Evolutionary conservation across 2,329 filamentous ascomycete genomes (phyloP).

Genomic region (Fusarium chaquense): DNA sequence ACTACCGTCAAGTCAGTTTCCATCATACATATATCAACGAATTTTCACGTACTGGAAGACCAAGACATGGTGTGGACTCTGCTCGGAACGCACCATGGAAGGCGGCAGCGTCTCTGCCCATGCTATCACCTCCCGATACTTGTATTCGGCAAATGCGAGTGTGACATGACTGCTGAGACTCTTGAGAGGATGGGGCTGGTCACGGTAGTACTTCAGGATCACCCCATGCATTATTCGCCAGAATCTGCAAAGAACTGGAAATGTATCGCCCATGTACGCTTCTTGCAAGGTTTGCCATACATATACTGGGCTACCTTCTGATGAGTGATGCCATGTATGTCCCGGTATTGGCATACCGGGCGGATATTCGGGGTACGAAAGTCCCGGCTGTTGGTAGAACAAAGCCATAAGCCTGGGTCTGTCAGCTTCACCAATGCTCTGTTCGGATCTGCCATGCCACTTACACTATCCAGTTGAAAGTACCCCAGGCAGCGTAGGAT

Average conservation of each 20-base stretch:
- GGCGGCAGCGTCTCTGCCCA: constrained; percentile 53
- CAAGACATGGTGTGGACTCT: constrained; percentile 51
- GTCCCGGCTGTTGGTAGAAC: constrained; percentile 45
- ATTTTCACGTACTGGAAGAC: constrained; percentile 53
- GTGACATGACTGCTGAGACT: constrained; percentile 13
- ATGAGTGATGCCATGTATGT: constrained; percentile 6
- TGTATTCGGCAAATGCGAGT: constrained; percentile 52
- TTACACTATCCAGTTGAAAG: constrained; percentile 56
- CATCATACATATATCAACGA: neutral
- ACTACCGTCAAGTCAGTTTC: constrained; percentile 42
- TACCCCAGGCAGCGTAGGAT: constrained; percentile 48
- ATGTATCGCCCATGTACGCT: constrained; percentile 46
- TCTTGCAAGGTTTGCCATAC: constrained; percentile 6
- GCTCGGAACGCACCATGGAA: constrained; percentile 43
- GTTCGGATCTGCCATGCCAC: constrained; percentile 17
- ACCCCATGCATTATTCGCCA: constrained; percentile 55
- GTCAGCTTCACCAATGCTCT: neutral
- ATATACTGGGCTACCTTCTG: neutral
- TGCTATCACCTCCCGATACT: constrained; percentile 55
- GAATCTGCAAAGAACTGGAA: constrained; percentile 52
- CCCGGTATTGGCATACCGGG: constrained; percentile 43
- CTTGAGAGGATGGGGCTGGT: constrained; percentile 14
- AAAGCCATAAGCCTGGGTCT: constrained; percentile 26
- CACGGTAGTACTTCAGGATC: constrained; percentile 46
- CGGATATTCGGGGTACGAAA: constrained; percentile 37